Evolutionary conservation across 306 rosid genomes (phyloP).

Genomic region (Cucurbita maxima): DNA sequence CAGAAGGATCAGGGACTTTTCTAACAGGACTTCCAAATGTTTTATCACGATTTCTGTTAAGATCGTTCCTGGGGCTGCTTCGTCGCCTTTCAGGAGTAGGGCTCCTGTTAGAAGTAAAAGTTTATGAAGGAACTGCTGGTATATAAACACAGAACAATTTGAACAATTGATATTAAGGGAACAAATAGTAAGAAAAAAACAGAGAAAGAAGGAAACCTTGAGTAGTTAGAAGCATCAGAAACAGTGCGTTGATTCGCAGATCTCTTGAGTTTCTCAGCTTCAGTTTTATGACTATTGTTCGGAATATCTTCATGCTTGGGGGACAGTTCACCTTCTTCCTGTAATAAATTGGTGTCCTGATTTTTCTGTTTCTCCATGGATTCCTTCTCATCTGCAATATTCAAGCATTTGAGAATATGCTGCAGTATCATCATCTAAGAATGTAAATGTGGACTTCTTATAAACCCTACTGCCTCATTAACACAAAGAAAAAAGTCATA

Average conservation of each 20-base stretch:
- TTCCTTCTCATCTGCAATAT: slow-evolving; percentile 38
- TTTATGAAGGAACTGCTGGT: slow-evolving; percentile 6
- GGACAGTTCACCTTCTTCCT: slow-evolving; percentile 77
- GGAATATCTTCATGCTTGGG: slow-evolving; percentile 41
- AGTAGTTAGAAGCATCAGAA: slow-evolving; percentile 43
- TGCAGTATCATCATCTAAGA: slow-evolving; percentile 2
- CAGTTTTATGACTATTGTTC: slow-evolving; percentile 39
- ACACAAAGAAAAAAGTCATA: neutral
- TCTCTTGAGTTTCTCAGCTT: slow-evolving; percentile 24
- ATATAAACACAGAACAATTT: neutral
- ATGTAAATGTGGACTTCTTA: neutral
- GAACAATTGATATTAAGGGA: neutral
- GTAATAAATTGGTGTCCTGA: slow-evolving; percentile 29
- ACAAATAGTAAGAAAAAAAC: neutral
- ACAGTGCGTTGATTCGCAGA: slow-evolving; percentile 23
- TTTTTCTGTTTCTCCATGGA: slow-evolving; percentile 25
- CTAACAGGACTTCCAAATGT: slow-evolving; percentile 25
- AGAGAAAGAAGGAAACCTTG: slow-evolving; percentile 34
- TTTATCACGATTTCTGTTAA: slow-evolving; percentile 24
- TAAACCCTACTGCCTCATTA: neutral
- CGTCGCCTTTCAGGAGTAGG: slow-evolving; percentile 25
- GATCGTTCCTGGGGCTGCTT: slow-evolving; percentile 19
- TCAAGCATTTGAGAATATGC: slow-evolving; percentile 16
- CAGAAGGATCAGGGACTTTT: slow-evolving; percentile 31
- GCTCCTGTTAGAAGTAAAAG: slow-evolving; percentile 33